A percentile compares a stretch with the other conserved stretches of the same genome.
Evolutionary conservation across 805 yeast genomes (phyloP).

Genomic region (Candida jianshihensis): DNA sequence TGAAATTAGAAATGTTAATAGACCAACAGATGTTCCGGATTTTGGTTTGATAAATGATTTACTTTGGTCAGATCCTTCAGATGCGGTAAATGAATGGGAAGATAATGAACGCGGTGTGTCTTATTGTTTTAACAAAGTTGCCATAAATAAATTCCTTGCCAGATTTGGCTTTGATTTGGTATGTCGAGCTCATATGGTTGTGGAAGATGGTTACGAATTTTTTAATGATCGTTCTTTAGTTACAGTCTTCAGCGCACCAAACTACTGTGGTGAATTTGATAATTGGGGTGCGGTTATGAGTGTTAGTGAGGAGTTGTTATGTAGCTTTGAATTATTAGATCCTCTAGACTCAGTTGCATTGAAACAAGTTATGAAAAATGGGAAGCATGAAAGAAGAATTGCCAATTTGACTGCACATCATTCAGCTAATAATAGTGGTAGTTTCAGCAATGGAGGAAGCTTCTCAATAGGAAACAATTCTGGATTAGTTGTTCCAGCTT

Average conservation of each 20-base stretch:
- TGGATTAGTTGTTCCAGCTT: neutral
- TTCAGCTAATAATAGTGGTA: slow-evolving; percentile 11
- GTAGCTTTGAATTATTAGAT: slow-evolving; percentile 89
- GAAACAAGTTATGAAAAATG: slow-evolving; percentile 90
- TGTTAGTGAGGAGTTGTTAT: slow-evolving; percentile 84
- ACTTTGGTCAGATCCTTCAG: slow-evolving; percentile 79
- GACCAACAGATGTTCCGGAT: slow-evolving; percentile 84
- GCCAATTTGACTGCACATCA: slow-evolving; percentile 35
- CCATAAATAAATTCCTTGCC: slow-evolving; percentile 60
- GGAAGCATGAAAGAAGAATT: slow-evolving; percentile 76
- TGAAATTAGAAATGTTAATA: slow-evolving; percentile 62
- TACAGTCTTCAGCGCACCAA: slow-evolving; percentile 77
- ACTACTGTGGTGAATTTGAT: slow-evolving; percentile 51
- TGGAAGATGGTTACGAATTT: slow-evolving; percentile 83
- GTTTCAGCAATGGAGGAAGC: slow-evolving; percentile 19
- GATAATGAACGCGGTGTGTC: slow-evolving; percentile 82
- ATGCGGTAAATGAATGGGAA: slow-evolving; percentile 57
- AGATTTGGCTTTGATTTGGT: slow-evolving; percentile 68
- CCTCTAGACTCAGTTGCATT: slow-evolving; percentile 91
- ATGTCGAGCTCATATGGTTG: slow-evolving; percentile 85
- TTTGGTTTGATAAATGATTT: slow-evolving; percentile 71
- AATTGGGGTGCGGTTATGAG: slow-evolving; percentile 99
- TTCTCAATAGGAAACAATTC: slow-evolving; percentile 8
- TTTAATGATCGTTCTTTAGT: slow-evolving; percentile 68
- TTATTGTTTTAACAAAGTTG: slow-evolving; percentile 66